Percentiles rank a stretch among this genome's conserved stretches.
Evolutionary conservation across 2,329 filamentous ascomycete genomes (phyloP).

Genomic region (Balansia obtecta): DNA sequence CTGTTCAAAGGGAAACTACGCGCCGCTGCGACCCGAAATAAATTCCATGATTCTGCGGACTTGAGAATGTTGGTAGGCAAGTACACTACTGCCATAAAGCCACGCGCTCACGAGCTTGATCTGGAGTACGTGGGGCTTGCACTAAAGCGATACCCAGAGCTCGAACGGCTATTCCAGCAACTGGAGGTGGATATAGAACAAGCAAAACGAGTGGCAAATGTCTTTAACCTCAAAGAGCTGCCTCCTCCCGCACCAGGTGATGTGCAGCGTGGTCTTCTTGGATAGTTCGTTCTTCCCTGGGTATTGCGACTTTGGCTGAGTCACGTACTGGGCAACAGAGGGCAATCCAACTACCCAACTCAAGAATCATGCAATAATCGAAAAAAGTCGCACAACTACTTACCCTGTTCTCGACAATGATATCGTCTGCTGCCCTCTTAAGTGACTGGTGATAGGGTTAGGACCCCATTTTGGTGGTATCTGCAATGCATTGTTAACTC

Average conservation of each 20-base stretch:
- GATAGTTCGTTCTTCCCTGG: too few relatives aligned
- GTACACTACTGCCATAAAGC: too few relatives aligned
- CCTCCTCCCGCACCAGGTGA: conserved; percentile 1
- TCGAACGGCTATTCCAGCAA: not conserved
- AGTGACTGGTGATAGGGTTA: not conserved
- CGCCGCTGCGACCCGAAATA: too few relatives aligned
- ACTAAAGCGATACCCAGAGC: too few relatives aligned
- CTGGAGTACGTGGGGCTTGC: too few relatives aligned
- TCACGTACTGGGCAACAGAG: not conserved
- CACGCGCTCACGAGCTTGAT: too few relatives aligned
- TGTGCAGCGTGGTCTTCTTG: conserved; percentile 3
- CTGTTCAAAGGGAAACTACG: too few relatives aligned
- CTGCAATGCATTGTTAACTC: conserved; percentile 4
- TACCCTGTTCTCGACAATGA: not conserved
- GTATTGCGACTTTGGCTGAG: not conserved
- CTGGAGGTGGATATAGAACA: not conserved
- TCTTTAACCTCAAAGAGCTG: not conserved
- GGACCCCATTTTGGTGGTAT: not conserved
- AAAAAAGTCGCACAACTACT: not conserved
- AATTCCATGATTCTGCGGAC: too few relatives aligned
- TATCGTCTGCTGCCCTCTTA: not conserved
- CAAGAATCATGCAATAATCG: not conserved
- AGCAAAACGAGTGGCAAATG: not conserved
- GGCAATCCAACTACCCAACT: not conserved
- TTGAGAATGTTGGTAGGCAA: too few relatives aligned